These are phyloP conservation scores for Lipomyces sp. DNA, from an alignment of 805 yeast genomes.

Conservation along the genomic window DNA sequence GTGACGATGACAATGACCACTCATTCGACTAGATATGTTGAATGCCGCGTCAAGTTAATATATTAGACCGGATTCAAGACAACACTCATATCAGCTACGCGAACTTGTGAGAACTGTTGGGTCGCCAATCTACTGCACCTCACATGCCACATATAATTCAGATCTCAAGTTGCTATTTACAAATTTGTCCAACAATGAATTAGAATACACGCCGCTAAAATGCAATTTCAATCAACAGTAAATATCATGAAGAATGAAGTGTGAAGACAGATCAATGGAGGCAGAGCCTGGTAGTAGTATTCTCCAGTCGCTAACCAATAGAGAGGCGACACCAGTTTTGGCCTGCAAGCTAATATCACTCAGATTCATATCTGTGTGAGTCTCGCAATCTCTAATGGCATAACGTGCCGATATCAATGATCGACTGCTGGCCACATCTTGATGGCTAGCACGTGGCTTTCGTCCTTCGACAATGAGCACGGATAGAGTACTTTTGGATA, in stretches of 20 bases:
- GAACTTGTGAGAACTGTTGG: not conserved
- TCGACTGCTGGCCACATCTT: slow-evolving; percentile 3
- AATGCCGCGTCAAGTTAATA: not conserved
- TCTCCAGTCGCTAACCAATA: slow-evolving; percentile 6
- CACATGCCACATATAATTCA: not conserved
- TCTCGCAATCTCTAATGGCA: not conserved
- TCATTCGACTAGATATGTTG: not conserved
- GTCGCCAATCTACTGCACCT: not conserved
- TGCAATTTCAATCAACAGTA: not conserved
- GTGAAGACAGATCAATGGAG: not conserved
- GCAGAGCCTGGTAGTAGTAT: not conserved
- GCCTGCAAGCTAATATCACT: slow-evolving; percentile 1
- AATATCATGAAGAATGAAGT: not conserved
- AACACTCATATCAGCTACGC: not conserved
- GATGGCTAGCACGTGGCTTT: slow-evolving; percentile 1
- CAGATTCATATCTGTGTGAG: not conserved
- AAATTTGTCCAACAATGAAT: not conserved
- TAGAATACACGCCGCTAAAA: not conserved
- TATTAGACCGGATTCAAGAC: no score
- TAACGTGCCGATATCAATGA: not conserved
- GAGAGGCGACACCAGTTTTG: not conserved
- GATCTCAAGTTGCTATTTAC: not conserved
- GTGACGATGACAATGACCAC: not conserved
- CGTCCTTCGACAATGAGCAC: slow-evolving; percentile 9
- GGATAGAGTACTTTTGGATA: not conserved